These are phyloP conservation scores for Puccinia novopanici DNA, from an alignment of 1,284 basidiomycete genomes.

Conservation along the genomic window DNA sequence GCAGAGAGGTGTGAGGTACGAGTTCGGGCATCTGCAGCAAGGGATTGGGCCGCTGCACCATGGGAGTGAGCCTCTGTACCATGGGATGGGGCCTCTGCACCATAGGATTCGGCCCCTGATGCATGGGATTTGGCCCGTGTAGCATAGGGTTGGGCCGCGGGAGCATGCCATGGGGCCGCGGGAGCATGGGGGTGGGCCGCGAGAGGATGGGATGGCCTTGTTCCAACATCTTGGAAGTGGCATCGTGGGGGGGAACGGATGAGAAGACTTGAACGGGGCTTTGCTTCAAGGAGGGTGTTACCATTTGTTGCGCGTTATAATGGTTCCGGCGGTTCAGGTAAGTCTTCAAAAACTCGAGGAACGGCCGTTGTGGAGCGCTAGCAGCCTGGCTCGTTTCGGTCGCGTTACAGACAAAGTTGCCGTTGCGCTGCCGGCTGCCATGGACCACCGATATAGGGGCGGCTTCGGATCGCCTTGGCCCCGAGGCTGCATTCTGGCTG, in stretches of 20 bases:
- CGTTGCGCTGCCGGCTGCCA: conserved; percentile 41
- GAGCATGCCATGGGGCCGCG: too few relatives aligned
- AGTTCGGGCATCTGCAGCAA: background rate
- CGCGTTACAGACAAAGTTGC: conserved; percentile 14
- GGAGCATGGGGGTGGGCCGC: too few relatives aligned
- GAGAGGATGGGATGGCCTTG: background rate
- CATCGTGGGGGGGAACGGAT: background rate
- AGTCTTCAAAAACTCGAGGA: conserved; percentile 11
- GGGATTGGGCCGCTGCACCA: background rate
- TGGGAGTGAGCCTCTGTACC: too few relatives aligned
- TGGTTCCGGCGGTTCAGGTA: conserved; percentile 28
- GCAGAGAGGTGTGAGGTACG: background rate
- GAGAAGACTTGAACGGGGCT: background rate
- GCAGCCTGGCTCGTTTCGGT: background rate
- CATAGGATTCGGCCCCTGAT: too few relatives aligned
- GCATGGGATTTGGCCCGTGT: too few relatives aligned
- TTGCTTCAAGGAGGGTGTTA: background rate
- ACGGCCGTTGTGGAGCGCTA: background rate
- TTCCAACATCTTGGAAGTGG: background rate
- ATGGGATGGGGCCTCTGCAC: too few relatives aligned
- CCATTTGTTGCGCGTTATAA: conserved; percentile 26
- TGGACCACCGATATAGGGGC: conserved; percentile 40
- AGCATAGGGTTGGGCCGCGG: too few relatives aligned
- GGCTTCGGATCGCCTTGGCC: too few relatives aligned
- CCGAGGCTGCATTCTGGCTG: conserved; percentile 11